These are phyloP conservation scores for Cercospora berteroae DNA, from an alignment of 2,329 filamentous ascomycete species.

Conservation along the genomic window DNA sequence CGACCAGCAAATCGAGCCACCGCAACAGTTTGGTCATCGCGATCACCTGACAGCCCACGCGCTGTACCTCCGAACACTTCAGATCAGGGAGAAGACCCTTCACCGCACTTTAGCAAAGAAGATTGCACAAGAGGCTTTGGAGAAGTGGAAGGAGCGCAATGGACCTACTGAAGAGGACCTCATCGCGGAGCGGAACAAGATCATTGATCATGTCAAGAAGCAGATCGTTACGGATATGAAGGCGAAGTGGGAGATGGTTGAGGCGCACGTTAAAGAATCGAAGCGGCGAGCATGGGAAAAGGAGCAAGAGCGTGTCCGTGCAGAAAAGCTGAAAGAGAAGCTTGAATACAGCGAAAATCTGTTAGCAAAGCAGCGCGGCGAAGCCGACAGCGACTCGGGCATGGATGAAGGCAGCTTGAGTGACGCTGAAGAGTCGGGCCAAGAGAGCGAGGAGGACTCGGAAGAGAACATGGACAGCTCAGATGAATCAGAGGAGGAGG, in stretches of 20 bases:
- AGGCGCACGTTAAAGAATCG: constrained; percentile 56
- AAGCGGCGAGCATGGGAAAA: constrained; percentile 60
- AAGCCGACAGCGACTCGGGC: constrained; percentile 31
- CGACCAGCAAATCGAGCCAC: constrained; percentile 65
- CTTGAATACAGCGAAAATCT: constrained; percentile 35
- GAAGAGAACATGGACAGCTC: constrained; percentile 35
- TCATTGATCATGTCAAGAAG: constrained; percentile 66
- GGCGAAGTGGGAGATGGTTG: constrained; percentile 60
- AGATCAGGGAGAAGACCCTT: constrained; percentile 73
- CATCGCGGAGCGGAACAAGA: constrained; percentile 70
- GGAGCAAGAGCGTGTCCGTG: constrained; percentile 66
- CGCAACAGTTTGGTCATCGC: constrained; percentile 77
- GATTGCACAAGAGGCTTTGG: constrained; percentile 73
- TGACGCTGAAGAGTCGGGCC: constrained; percentile 35
- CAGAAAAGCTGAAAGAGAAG: constrained; percentile 65
- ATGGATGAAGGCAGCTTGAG: constrained; percentile 31
- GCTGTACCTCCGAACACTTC: constrained; percentile 73
- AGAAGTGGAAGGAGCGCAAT: constrained; percentile 71
- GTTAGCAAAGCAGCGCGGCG: constrained; percentile 35
- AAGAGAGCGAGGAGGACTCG: constrained; percentile 31
- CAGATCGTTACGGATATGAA: constrained; percentile 65
- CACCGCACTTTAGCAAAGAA: constrained; percentile 77
- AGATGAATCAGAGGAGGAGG: constrained; percentile 46
- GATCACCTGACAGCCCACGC: constrained; percentile 82
- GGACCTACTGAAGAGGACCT: constrained; percentile 78